Percentiles rank a stretch among this genome's conserved stretches.
phyloP scores from a whole-genome alignment of 805 yeast genomes.

The Barnettozyma sp. region DNA sequence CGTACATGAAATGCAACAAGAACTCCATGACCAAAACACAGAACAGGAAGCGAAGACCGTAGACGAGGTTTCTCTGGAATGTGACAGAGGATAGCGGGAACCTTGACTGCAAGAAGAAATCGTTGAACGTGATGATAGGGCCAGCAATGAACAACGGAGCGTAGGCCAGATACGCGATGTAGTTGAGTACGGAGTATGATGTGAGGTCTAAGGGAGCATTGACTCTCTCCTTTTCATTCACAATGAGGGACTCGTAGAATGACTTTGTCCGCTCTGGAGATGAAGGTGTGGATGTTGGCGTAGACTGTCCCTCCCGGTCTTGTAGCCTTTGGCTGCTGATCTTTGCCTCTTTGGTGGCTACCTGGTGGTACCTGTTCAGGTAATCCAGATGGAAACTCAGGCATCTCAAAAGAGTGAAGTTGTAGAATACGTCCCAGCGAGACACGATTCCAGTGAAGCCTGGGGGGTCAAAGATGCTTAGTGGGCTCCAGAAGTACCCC shows the following conservation, averaged over 20 bases:
- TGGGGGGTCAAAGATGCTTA: constrained; percentile 52
- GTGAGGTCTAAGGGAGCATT: constrained; percentile 51
- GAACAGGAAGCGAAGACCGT: constrained; percentile 60
- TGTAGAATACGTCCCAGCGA: constrained; percentile 95
- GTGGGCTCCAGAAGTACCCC: constrained; percentile 33
- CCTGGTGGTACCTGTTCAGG: constrained; percentile 33
- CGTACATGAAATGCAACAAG: constrained; percentile 80
- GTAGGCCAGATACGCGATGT: constrained; percentile 70
- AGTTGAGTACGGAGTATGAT: constrained; percentile 60
- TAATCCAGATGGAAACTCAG: constrained; percentile 80
- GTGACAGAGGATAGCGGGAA: constrained; percentile 56
- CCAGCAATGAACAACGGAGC: constrained; percentile 94
- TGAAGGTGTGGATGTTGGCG: constrained; percentile 16
- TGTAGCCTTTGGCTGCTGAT: constrained; percentile 8
- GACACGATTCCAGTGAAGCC: constrained; percentile 68
- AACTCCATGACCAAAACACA: constrained; percentile 88
- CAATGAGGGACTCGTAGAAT: constrained; percentile 13
- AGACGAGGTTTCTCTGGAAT: constrained; percentile 43
- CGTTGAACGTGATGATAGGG: constrained; percentile 90
- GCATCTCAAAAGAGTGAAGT: constrained; percentile 80
- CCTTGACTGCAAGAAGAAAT: constrained; percentile 68
- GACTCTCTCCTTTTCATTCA: constrained; percentile 59
- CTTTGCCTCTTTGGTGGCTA: constrained; percentile 15
- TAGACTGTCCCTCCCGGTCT: constrained; percentile 23
- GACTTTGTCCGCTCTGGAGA: constrained; percentile 15